Evolutionary conservation across 2,329 filamentous ascomycete genomes (phyloP), one percentile per base, ranked within the genome.

Genomic region (Ilyonectria destructans): DNA sequence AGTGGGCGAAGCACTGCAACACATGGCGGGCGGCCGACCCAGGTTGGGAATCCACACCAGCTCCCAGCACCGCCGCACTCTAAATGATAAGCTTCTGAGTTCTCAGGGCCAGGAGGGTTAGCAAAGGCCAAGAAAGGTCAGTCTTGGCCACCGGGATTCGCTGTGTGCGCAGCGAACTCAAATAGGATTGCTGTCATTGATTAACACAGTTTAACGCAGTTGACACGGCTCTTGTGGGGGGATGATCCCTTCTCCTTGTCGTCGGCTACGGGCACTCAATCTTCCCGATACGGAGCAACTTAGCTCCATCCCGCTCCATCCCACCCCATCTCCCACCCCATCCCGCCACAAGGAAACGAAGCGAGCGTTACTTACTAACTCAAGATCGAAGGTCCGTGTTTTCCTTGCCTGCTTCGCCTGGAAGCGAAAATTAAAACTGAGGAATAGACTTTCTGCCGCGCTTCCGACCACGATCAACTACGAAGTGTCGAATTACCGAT

Each of bases 21-120:
- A 43, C 23, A 59, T 35, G 12, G 46, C 62, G 49, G 59, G 71
- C 73, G 73, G 73, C 73, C 71, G 71, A 74, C 71, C 46, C 66
- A 61, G 40, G 15, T 19, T 43, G 40, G 26, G 8, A 29, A 33
- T 37, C 49, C 15, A 23, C 26, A 31, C 23, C 46, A 51, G 37
- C 12, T 10, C 21, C 37, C 21, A 37, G 63, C 69, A 70, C 62
- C 58, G 69, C 67, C 69, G 43, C 59, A 37, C 37, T 19, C 33
- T 21, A 58, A 58, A 37, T 19, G 63, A 60, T 58, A 68, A 67
- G 67, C 55, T 64, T 60, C 55, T 46, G 26, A 26, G 26, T 26
- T 26, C 26, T 26, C 26, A 26, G 26, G 26, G 26, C 26, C 26
- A 26, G 6, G 26, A 26, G 6, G 26, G 26, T 26, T 26, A 26